phyloP scores from a whole-genome alignment of 2,329 filamentous ascomycete species.

The Leptographium lundbergii region DNA sequence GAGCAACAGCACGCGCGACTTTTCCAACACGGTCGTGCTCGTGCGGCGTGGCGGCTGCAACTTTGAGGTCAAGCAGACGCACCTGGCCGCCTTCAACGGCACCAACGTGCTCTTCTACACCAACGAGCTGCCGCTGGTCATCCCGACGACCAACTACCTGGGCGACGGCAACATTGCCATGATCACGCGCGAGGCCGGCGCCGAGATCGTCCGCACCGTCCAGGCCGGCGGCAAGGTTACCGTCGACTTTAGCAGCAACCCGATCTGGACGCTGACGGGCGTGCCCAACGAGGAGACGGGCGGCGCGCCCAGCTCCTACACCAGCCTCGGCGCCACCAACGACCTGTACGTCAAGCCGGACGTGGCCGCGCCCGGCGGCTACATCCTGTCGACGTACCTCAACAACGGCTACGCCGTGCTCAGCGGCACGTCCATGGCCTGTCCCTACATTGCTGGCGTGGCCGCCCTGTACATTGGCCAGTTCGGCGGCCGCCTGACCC shows the following conservation, averaged over 20 bases:
- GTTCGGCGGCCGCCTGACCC: slow-evolving; percentile 19
- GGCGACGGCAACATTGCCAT: neutral
- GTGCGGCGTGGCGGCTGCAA: slow-evolving; percentile 22
- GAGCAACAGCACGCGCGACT: slow-evolving; percentile 18
- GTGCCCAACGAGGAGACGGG: slow-evolving; percentile 13
- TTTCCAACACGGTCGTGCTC: slow-evolving; percentile 28
- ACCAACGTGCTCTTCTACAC: slow-evolving; percentile 22
- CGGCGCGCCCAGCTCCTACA: slow-evolving; percentile 25
- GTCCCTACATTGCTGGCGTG: slow-evolving; percentile 31
- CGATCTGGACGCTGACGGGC: neutral
- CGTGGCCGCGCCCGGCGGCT: slow-evolving; percentile 28
- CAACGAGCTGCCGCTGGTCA: slow-evolving; percentile 11
- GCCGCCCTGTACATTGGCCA: slow-evolving; percentile 25
- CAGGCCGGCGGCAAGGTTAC: slow-evolving; percentile 19
- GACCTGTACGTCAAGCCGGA: slow-evolving; percentile 31
- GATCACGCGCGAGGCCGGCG: slow-evolving; percentile 12
- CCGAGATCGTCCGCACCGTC: slow-evolving; percentile 18
- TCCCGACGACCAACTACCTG: neutral
- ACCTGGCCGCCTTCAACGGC: slow-evolving; percentile 18
- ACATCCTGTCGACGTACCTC: slow-evolving; percentile 32
- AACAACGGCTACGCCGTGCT: slow-evolving; percentile 23
- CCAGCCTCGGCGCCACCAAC: slow-evolving; percentile 29
- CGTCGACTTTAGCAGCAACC: slow-evolving; percentile 12
- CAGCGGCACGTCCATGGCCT: slow-evolving; percentile 36
- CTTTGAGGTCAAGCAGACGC: slow-evolving; percentile 15